Percentiles rank a stretch among this genome's conserved stretches.
Conservation (phyloP, 2,329 filamentous ascomycete species). For the Trichophyton simii region DNA sequence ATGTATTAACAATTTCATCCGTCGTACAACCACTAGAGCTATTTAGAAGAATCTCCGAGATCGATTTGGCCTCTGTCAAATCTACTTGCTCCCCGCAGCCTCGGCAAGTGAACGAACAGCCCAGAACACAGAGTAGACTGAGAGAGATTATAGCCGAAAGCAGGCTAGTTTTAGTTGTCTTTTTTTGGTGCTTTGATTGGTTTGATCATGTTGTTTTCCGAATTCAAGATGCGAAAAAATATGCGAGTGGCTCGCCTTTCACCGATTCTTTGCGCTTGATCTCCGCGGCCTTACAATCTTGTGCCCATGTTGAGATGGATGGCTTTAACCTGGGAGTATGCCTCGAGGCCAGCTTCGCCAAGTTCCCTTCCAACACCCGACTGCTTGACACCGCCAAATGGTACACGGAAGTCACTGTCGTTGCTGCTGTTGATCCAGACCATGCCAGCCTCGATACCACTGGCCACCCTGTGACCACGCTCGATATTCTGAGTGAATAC, state of each 20-base stretch:
- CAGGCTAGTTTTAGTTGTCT: too few species aligned
- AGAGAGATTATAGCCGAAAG: not conserved
- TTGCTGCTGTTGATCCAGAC: slow-evolving; percentile 56
- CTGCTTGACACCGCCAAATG: slow-evolving; percentile 53
- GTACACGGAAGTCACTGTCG: slow-evolving; percentile 37
- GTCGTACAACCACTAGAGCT: not conserved
- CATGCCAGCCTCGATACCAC: slow-evolving; percentile 53
- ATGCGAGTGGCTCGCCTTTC: not conserved
- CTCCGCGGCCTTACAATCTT: slow-evolving; percentile 21
- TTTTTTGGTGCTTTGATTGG: too few species aligned
- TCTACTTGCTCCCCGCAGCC: not conserved
- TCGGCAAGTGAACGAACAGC: not conserved
- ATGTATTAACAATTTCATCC: slow-evolving; percentile 1
- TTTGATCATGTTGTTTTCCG: too few species aligned
- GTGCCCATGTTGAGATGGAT: slow-evolving; percentile 36
- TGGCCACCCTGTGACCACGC: slow-evolving; percentile 44
- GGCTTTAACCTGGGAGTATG: slow-evolving; percentile 49
- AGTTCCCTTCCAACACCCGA: slow-evolving; percentile 50
- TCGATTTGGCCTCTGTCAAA: not conserved
- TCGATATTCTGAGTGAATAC: slow-evolving; percentile 54
- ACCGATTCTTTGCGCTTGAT: not conserved
- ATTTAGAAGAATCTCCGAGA: not conserved
- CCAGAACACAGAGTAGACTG: not conserved
- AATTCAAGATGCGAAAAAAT: not conserved
- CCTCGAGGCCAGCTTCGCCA: slow-evolving; percentile 47